Percentiles rank a stretch among this genome's conserved stretches.
Conservation (phyloP, 2,329 filamentous ascomycete species). For the Phyllosticta citribraziliensis region DNA sequence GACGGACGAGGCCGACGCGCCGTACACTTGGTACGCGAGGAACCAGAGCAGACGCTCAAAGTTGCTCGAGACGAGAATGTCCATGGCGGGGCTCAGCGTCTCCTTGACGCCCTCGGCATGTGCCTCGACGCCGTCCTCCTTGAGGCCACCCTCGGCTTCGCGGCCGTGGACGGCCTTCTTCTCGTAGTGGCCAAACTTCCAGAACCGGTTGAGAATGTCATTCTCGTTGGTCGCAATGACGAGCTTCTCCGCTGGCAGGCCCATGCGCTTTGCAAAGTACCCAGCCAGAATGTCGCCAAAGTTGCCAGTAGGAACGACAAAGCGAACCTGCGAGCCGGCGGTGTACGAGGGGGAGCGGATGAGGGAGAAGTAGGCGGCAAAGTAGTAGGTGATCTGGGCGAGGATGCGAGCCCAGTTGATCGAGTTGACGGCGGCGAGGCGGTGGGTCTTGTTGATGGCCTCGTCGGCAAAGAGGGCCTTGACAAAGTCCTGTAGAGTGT, state of each 20-base stretch:
- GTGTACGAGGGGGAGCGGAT: constrained; percentile 51
- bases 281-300: constrained; percentile 92
- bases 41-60: constrained; percentile 96
- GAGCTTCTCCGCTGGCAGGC: constrained; percentile 76
- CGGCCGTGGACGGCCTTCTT: constrained; percentile 59
- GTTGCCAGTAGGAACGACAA: constrained; percentile 89
- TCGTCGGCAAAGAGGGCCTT: constrained; percentile 85
- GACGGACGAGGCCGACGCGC: constrained; percentile 25
- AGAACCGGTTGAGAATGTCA: constrained; percentile 93
- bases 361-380: constrained; percentile 84
- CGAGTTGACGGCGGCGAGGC: constrained; percentile 87
- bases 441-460: constrained; percentile 70
- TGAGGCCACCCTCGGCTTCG: constrained; percentile 46
- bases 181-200: constrained; percentile 80
- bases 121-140: constrained; percentile 48
- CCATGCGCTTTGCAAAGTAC: constrained; percentile 87
- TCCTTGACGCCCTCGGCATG: constrained; percentile 72
- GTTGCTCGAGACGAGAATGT: constrained; percentile 92
- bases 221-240: constrained; percentile 95
- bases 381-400: constrained; percentile 96
- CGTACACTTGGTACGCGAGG: constrained; percentile 63
- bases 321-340: constrained; percentile 57
- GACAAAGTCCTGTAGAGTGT: constrained; percentile 61
- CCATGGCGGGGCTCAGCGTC: constrained; percentile 92
- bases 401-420: constrained; percentile 96